Base-by-base conservation (phyloP, 1,284 basidiomycete genomes). In the Sphaerobolus stellatus region DNA sequence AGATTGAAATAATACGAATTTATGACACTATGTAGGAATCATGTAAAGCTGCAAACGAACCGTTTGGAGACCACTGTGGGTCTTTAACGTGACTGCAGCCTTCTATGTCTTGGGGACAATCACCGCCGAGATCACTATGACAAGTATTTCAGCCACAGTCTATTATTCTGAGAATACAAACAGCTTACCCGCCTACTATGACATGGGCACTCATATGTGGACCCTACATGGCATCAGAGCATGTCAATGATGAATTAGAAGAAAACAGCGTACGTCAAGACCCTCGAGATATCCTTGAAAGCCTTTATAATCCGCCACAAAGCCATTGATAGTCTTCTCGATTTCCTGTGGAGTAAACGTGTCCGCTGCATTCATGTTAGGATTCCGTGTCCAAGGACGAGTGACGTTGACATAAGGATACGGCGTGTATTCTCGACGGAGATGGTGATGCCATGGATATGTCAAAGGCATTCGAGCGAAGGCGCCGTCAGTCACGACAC, bases 201-300 rank as follows among this genome's bases (percentile, higher is more conserved):
- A 64, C 44, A 54, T 69, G 68, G 16, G 67, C 62, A 28, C 57
- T 59, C 20, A 56, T 43, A 40, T 70, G 69, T n/a, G 64, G 50
- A 7, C 66, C 68, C 64, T 69, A 34, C 16, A 9, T 45, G n/a
- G n/a, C 8, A n/a, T 5, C 28, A 33, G 11, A 41, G 13, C 22
- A 11, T 24, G 31, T 36, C 20, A 14, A 4, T 18, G 16, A 47
- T n/a, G 14, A 48, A n/a, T 16, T 28, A 48, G 36, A 20, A 25
- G 27, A 6, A 16, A 2, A 24, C 14, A 3, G 46, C 62, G 48
- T 43, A 67, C 68, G 61, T 66, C 58, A 14, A 64, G 62, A 3
- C 47, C 58, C 56, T 73, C 73, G 11, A 73, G 58, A 18, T 66
- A 64, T n/a, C 50, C 54, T 59, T 75, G 73, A 57, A 75, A 69